Percentiles rank a stretch among this genome's conserved stretches.
Conservation (phyloP, 2,329 filamentous ascomycete species). For the Truncatella angustata region DNA sequence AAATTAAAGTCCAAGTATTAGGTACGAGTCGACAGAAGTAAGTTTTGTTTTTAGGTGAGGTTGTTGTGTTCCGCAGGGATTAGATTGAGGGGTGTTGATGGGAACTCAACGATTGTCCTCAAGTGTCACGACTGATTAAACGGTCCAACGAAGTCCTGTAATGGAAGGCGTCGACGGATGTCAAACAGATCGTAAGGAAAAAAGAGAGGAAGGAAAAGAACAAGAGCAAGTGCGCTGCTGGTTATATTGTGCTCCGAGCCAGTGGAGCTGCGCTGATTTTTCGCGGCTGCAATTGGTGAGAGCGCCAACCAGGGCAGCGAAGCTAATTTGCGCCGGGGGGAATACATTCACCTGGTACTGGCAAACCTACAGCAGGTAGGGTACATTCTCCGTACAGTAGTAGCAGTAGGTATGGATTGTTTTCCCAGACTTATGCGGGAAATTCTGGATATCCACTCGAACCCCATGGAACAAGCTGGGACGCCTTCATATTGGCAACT, state of each 20-base stretch:
- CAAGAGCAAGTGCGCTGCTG: not conserved
- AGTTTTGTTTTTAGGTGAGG: not conserved
- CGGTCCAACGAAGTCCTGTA: too few species aligned
- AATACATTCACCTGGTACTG: slow-evolving; percentile 4
- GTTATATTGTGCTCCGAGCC: slow-evolving; percentile 1
- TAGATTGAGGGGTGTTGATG: not conserved
- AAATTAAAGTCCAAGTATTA: slow-evolving; percentile 4
- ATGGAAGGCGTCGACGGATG: too few species aligned
- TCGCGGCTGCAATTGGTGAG: not conserved
- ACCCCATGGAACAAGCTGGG: too few species aligned
- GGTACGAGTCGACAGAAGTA: slow-evolving; percentile 1
- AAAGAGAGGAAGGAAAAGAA: slow-evolving; percentile 6
- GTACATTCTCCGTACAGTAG: too few species aligned
- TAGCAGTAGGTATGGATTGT: too few species aligned
- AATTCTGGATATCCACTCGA: too few species aligned
- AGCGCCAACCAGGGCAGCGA: not conserved
- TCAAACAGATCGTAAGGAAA: slow-evolving; percentile 7
- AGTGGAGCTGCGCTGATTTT: slow-evolving; percentile 12
- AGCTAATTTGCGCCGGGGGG: not conserved
- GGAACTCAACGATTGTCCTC: too few species aligned
- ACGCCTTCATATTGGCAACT: too few species aligned
- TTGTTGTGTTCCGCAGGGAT: not conserved
- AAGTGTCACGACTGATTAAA: slow-evolving; percentile 7
- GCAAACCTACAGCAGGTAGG: not conserved
- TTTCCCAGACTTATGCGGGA: too few species aligned